These are phyloP conservation scores for Annulohypoxylon moriforme DNA, from an alignment of 495 filamentous ascomycete genomes.

Conservation along the genomic window DNA sequence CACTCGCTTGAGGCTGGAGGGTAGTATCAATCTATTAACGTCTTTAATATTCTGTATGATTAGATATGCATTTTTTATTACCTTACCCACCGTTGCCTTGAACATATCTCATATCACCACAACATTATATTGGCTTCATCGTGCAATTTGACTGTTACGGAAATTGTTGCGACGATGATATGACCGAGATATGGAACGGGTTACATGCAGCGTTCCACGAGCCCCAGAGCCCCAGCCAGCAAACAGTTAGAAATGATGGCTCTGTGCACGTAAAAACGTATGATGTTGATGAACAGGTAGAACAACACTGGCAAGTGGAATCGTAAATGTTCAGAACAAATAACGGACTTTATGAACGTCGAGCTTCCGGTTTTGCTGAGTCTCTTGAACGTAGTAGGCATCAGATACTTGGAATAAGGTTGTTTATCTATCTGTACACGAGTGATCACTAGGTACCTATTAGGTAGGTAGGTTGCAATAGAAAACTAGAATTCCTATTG, in stretches of 20 bases:
- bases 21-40: neutral
- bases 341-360: neutral
- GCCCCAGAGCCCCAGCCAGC: neutral
- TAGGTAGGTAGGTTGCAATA: no score
- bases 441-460: no score
- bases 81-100: neutral
- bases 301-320: neutral
- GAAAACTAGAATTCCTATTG: no score
- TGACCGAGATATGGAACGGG: neutral
- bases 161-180: neutral
- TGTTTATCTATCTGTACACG: no score
- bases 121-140: neutral
- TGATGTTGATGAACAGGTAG: neutral
- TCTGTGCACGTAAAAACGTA: neutral
- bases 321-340: neutral
- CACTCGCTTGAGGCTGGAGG: neutral
- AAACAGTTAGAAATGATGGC: neutral
- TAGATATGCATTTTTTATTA: neutral
- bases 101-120: neutral
- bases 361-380: neutral
- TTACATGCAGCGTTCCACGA: neutral
- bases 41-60: neutral
- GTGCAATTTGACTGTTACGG: neutral
- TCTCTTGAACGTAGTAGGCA: no score
- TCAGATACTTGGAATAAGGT: no score